Percentiles rank a stretch among this genome's conserved stretches.
Evolutionary conservation across 2,329 filamentous ascomycete genomes (phyloP).

Genomic region (Drechslera avenae): DNA sequence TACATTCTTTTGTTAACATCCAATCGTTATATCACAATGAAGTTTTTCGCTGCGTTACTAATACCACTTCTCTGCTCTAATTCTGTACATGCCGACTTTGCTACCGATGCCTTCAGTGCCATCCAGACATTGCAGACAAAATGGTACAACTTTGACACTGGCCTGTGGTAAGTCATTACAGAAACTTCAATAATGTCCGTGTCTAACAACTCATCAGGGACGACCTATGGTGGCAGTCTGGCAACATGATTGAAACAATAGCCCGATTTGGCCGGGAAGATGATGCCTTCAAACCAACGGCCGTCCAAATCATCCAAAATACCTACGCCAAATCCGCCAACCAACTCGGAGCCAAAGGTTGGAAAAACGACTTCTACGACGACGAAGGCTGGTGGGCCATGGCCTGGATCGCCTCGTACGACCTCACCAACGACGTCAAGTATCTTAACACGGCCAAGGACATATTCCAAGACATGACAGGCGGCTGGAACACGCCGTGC

Average conservation of each 20-base stretch:
- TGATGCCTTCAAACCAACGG: constrained; percentile 33
- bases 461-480: constrained; percentile 63
- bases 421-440: constrained; percentile 57
- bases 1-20: background rate
- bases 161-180: constrained; percentile 37
- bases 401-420: constrained; percentile 62
- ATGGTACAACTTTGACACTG: constrained; percentile 41
- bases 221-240: constrained; percentile 47
- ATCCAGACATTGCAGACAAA: constrained; percentile 40
- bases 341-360: constrained; percentile 38
- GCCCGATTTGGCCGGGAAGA: constrained; percentile 41
- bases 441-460: constrained; percentile 61
- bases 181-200: background rate
- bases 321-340: constrained; percentile 42
- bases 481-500: constrained; percentile 57
- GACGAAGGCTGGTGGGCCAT: constrained; percentile 70
- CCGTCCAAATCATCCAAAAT: constrained; percentile 38
- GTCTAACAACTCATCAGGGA: constrained; percentile 14
- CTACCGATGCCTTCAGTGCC: constrained; percentile 32
- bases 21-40: constrained; percentile 25
- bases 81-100: constrained; percentile 28
- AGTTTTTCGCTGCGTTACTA: constrained; percentile 17
- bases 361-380: constrained; percentile 62
- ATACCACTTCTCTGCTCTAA: constrained; percentile 21
- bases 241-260: constrained; percentile 44